Evolutionary conservation across 352 stramenopile genomes (phyloP).

Genomic region (Paralagenidium karlingii): DNA sequence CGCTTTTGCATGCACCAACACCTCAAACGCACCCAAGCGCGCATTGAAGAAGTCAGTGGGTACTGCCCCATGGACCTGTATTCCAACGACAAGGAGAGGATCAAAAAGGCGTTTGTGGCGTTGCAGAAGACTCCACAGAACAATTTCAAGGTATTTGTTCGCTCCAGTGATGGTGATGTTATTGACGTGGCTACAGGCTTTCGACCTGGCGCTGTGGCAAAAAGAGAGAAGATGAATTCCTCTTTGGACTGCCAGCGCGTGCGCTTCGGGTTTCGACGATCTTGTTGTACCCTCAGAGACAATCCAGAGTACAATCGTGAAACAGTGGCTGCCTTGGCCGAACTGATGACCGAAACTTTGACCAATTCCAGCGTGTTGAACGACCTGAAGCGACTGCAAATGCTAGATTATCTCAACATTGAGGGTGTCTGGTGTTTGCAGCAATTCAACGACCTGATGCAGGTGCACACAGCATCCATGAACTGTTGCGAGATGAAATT

Average conservation of each 20-base stretch:
- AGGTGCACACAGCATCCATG: constrained; percentile 7
- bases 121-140: constrained; percentile 80
- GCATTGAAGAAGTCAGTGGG: constrained; percentile 70
- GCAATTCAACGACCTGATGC: constrained; percentile 23
- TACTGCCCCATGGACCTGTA: constrained; percentile 81
- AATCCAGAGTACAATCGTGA: too few relatives aligned
- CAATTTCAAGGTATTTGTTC: constrained; percentile 84
- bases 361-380: constrained; percentile 57
- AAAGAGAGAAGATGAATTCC: too few relatives aligned
- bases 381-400: constrained; percentile 74
- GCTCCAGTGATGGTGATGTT: constrained; percentile 59
- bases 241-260: constrained; percentile 61
- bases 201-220: too few relatives aligned
- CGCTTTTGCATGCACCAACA: constrained; percentile 86
- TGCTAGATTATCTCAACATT: constrained; percentile 68
- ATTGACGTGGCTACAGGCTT: constrained; percentile 69
- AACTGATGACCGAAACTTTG: constrained; percentile 64
- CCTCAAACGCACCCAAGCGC: constrained; percentile 58
- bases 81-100: constrained; percentile 39
- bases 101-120: constrained; percentile 37
- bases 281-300: constrained; percentile 64
- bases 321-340: constrained; percentile 33
- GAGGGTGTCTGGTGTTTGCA: constrained; percentile 65
- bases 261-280: constrained; percentile 61
- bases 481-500: constrained; percentile 4